Evolutionary conservation across 2,329 filamentous ascomycete genomes (phyloP).

Genomic region (Aureobasidium sp.): DNA sequence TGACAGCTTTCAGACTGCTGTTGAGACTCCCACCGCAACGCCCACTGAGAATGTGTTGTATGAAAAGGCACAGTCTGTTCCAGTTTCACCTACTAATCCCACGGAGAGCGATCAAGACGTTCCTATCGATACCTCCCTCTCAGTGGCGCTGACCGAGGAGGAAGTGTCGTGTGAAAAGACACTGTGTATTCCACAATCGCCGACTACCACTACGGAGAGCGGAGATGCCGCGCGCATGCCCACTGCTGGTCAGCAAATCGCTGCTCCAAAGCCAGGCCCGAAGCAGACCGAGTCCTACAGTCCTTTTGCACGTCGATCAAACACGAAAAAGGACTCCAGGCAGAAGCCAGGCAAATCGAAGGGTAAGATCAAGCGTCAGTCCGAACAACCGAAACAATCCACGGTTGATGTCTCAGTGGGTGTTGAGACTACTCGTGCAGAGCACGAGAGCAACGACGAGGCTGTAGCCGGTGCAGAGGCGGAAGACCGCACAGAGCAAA

Average conservation of each 20-base stretch:
- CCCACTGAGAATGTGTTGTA: neutral
- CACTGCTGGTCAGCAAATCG: conserved; percentile 2
- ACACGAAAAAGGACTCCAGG: conserved; percentile 19
- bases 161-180: neutral
- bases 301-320: conserved; percentile 19
- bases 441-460: neutral
- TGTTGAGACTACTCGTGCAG: neutral
- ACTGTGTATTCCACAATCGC: neutral
- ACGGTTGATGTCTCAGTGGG: neutral
- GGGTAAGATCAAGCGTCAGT: conserved; percentile 14
- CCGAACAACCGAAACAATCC: neutral
- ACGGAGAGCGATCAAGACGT: neutral
- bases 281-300: conserved; percentile 28
- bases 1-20: conserved; percentile 27
- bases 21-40: conserved; percentile 16
- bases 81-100: neutral
- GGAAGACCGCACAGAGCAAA: neutral
- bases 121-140: neutral
- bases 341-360: conserved; percentile 12
- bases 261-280: conserved; percentile 23
- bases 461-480: neutral
- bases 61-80: neutral
- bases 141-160: neutral
- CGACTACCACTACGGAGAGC: neutral
- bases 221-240: neutral